Conservation (phyloP, 495 filamentous ascomycete species). For the Achaetomiella virescens region DNA sequence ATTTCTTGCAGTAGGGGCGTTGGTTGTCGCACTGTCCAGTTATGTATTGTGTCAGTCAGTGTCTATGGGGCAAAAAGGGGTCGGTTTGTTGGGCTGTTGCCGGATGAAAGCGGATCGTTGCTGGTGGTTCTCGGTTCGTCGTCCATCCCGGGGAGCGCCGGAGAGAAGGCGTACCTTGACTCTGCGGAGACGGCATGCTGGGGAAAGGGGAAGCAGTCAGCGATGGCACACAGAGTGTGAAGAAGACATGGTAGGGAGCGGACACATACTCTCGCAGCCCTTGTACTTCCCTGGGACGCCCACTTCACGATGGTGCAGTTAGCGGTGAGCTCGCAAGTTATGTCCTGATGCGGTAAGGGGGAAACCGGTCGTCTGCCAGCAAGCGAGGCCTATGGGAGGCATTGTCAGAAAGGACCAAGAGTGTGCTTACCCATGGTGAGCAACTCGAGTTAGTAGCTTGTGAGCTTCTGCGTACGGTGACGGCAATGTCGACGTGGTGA, state of each 20-base stretch:
- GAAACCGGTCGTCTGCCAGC: background rate
- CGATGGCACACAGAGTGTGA: background rate
- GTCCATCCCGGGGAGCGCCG: no score
- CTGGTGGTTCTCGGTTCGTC: no score
- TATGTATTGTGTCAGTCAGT: background rate
- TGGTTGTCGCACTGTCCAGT: slow-evolving; percentile 50
- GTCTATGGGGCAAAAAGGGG: background rate
- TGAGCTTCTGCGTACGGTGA: background rate
- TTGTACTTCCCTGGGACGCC: slow-evolving; percentile 45
- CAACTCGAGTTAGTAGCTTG: background rate
- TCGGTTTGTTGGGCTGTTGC: background rate
- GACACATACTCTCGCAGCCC: slow-evolving; percentile 33
- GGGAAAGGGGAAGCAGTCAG: background rate
- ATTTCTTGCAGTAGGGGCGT: slow-evolving; percentile 57
- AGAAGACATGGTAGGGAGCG: background rate
- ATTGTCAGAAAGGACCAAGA: background rate
- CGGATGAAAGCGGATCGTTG: no score
- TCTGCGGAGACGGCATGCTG: slow-evolving; percentile 36
- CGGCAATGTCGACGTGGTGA: background rate
- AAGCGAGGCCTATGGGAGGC: background rate
- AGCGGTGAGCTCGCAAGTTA: slow-evolving; percentile 9
- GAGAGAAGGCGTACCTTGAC: slow-evolving; percentile 28
- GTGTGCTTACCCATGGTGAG: background rate
- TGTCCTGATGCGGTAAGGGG: background rate
- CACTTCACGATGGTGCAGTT: slow-evolving; percentile 16